Evolutionary conservation across 2,329 filamentous ascomycete genomes (phyloP).

Genomic region (Stachybotrys chartarum): DNA sequence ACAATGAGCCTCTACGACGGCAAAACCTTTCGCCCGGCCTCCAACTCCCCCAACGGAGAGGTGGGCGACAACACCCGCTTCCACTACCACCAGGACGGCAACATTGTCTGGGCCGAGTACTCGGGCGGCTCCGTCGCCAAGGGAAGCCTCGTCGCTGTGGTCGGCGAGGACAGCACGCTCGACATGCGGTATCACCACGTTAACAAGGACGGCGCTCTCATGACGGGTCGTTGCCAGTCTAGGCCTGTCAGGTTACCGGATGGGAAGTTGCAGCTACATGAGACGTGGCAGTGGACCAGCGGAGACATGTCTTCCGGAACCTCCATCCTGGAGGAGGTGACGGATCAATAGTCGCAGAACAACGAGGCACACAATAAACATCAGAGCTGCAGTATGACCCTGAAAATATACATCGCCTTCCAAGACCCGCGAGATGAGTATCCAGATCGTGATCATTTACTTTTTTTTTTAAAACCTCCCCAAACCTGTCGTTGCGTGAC

Average conservation of each 20-base stretch:
- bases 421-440: background rate
- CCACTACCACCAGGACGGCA: conserved; percentile 17
- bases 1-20: conserved; percentile 9
- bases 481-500: too few species aligned
- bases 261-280: conserved; percentile 15
- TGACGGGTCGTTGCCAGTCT: conserved; percentile 15
- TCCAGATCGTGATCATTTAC: background rate
- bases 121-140: conserved; percentile 13
- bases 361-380: background rate
- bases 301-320: conserved; percentile 13
- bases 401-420: background rate
- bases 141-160: conserved; percentile 13
- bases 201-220: conserved; percentile 13
- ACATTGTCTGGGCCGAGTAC: conserved; percentile 19
- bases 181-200: conserved; percentile 20
- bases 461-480: too few species aligned
- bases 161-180: conserved; percentile 10
- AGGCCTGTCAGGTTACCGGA: conserved; percentile 12
- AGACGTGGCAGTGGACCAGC: conserved; percentile 18
- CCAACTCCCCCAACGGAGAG: conserved; percentile 15
- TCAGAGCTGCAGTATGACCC: background rate
- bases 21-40: conserved; percentile 9
- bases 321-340: conserved; percentile 15
- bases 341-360: conserved; percentile 1
- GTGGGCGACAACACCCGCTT: conserved; percentile 14